Evolutionary conservation across 768 basidiomycete genomes (phyloP), one percentile per base, ranked within the genome.

Genomic region (Boletus sensibilis): DNA sequence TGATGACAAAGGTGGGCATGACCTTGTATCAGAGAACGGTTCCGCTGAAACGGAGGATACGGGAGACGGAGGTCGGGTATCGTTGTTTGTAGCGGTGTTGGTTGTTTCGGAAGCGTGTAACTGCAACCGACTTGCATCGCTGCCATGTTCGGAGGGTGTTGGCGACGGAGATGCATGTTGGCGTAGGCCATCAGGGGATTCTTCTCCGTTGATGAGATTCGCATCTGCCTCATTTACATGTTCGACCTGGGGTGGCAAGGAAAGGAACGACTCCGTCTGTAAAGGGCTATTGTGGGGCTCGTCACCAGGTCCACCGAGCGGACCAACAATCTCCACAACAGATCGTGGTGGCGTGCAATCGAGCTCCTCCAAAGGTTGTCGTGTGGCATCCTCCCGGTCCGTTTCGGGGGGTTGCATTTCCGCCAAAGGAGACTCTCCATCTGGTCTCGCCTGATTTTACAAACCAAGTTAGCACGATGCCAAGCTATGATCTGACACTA

Each of bases 121-220:
- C 3, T 47, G 56, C 27, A 33, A 13, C 9, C 33, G 59, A 40
- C 52, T 62, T 2, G 16, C 20, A 41, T 58, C 27, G 47, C 69
- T 71, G 10, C 64, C 69, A 18, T 63, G 70, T 37, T 73, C 69
- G 0, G 69, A 69, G 1, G 71, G 67, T 2, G 69, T 61, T 4
- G 63, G 64, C 0, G 64, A 72, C 20, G 71, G 68, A 4, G 57
- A 53, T 16, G 53, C 13, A 23, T 49, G 55, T 33, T 41, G 54
- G 31, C 29, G 41, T 33, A 8, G 7, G 21, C 21, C 50, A n/a
- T 53, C 53, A 7, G 12, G 20, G 27, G 29, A 5, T 10, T 38
- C 56, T n/a, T 53, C 54, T 37, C 29, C 48, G 8, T 16, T 20
- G 13, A n/a, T 39, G 38, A 25, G 9, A 8, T 52, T 33, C 23